These are phyloP conservation scores for Sphagnum magellanicum DNA, from an alignment of 228 moss, liverwort and hornwort species.

Conservation along the genomic window DNA sequence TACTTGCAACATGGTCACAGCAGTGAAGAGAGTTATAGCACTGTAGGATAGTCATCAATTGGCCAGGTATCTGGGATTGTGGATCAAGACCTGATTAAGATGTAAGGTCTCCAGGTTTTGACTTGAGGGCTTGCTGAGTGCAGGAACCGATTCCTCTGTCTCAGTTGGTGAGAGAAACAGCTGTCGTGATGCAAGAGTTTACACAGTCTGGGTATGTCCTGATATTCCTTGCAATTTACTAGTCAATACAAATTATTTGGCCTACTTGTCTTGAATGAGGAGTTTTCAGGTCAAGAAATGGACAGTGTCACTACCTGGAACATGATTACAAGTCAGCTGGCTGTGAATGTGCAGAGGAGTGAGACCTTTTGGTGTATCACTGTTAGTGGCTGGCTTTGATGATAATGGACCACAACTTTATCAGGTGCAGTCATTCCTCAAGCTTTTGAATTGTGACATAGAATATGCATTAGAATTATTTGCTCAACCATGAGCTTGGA, in stretches of 20 bases:
- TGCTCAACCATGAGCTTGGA: too few species aligned
- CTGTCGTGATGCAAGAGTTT: conserved; percentile 59
- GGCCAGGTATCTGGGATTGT: too few species aligned
- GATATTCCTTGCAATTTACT: background rate
- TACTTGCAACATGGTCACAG: too few species aligned
- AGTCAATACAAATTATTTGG: background rate
- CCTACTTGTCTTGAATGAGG: background rate
- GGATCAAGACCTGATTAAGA: background rate
- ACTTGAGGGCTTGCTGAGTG: background rate
- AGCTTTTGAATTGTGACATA: background rate
- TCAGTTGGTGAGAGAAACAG: conserved; percentile 52
- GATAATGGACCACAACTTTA: conserved; percentile 56
- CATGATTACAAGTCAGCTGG: background rate
- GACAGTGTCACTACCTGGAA: too few species aligned
- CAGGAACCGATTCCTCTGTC: conserved; percentile 47
- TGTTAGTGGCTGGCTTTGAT: conserved; percentile 51
- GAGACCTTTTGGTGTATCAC: conserved; percentile 49
- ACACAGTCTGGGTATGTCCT: conserved; percentile 43
- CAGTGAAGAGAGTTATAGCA: too few species aligned
- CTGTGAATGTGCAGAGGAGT: conserved; percentile 29
- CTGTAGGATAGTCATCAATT: too few species aligned
- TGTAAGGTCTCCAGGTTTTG: background rate
- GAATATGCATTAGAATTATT: too few species aligned
- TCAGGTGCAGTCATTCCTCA: conserved; percentile 10
- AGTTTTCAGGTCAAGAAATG: too few species aligned